phyloP scores from a whole-genome alignment of 768 basidiomycete genomes.

The Agaricus blazei region DNA sequence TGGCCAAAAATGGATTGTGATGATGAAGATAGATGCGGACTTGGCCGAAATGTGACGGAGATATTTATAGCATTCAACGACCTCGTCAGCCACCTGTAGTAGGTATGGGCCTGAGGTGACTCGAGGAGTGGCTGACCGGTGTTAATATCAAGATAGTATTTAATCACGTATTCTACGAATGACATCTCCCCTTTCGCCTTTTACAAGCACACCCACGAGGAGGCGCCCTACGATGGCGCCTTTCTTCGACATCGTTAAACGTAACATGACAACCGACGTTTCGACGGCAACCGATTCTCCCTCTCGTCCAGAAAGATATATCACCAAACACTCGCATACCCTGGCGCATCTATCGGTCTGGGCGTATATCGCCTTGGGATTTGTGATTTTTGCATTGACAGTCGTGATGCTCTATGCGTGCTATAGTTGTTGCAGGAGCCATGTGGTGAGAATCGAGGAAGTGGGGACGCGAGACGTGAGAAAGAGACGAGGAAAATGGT shows the following conservation, averaged over 20 bases:
- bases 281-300: too few relatives aligned
- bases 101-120: too few relatives aligned
- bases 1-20: too few relatives aligned
- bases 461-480: neutral
- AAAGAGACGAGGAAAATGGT: neutral
- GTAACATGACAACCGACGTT: neutral
- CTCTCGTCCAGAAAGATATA: neutral
- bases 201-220: too few relatives aligned
- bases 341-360: conserved; percentile 2
- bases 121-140: too few relatives aligned
- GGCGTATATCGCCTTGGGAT: conserved; percentile 1
- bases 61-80: too few relatives aligned
- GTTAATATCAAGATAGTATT: too few relatives aligned
- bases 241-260: neutral
- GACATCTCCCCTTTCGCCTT: too few relatives aligned
- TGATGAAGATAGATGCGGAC: too few relatives aligned
- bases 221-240: neutral
- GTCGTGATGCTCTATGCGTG: conserved; percentile 1
- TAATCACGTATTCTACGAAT: too few relatives aligned
- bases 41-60: too few relatives aligned
- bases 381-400: neutral
- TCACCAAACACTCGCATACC: neutral
- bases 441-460: neutral
- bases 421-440: neutral
- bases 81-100: too few relatives aligned